These are phyloP conservation scores for Termitomyces bulborhizus DNA, from an alignment of 768 basidiomycete species.

Conservation along the genomic window DNA sequence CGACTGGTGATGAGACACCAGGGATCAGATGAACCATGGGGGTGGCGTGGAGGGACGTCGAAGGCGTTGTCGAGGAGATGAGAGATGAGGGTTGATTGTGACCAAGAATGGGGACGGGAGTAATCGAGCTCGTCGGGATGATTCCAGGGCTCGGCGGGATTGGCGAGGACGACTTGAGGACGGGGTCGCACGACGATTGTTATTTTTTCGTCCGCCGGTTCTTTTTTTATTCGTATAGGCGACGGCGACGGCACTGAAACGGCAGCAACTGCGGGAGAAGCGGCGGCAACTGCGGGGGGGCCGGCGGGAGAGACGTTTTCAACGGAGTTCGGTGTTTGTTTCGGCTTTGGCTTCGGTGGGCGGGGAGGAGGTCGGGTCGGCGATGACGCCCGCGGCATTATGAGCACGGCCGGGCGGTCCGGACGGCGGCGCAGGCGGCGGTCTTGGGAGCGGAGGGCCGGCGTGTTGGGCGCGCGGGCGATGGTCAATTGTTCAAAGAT, in stretches of 20 bases:
- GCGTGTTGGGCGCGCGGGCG: slow-evolving; percentile 5
- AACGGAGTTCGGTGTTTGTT: neutral
- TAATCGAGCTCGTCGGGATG: slow-evolving; percentile 36
- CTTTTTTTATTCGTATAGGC: neutral
- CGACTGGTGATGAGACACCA: slow-evolving; percentile 14
- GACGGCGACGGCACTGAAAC: neutral
- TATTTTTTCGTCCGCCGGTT: neutral
- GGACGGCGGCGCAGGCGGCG: slow-evolving; percentile 8
- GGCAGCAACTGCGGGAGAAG: neutral
- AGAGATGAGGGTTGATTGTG: slow-evolving; percentile 25
- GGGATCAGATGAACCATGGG: slow-evolving; percentile 7
- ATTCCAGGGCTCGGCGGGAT: slow-evolving; percentile 23
- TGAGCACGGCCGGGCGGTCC: slow-evolving; percentile 2
- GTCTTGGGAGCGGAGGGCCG: slow-evolving; percentile 8
- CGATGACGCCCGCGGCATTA: neutral
- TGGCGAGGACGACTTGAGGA: neutral
- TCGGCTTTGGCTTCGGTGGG: slow-evolving; percentile 2
- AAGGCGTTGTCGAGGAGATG: slow-evolving; percentile 29
- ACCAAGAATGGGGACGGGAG: slow-evolving; percentile 24
- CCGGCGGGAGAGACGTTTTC: neutral
- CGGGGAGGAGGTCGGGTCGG: neutral
- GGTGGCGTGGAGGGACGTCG: slow-evolving; percentile 25
- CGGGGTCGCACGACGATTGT: neutral
- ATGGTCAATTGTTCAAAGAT: no score
- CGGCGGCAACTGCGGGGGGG: neutral